A percentile compares a stretch with the other conserved stretches of the same genome.
Evolutionary conservation across 495 filamentous ascomycete species (phyloP).

Genomic region (Trichoderma virens): DNA sequence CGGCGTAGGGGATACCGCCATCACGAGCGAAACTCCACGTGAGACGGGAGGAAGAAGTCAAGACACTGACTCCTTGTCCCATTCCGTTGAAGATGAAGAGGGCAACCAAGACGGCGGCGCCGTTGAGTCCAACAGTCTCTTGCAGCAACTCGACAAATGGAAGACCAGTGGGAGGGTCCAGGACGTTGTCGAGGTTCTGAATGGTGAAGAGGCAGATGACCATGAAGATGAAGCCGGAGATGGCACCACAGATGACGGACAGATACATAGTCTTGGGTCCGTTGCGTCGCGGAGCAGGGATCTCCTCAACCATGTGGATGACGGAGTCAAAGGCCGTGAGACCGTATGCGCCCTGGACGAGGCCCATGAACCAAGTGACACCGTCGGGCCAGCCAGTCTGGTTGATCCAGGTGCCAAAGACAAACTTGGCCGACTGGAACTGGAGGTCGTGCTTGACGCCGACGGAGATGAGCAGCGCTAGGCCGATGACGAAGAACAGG

Average conservation of each 20-base stretch:
- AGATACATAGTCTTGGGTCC: constrained; percentile 29
- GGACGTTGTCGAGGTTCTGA: constrained; percentile 21
- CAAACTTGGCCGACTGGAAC: constrained; percentile 31
- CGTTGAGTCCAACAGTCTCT: constrained; percentile 14
- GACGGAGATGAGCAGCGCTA: constrained; percentile 38
- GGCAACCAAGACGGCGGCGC: constrained; percentile 25
- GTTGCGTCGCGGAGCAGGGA: constrained; percentile 23
- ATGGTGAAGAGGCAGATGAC: constrained; percentile 29
- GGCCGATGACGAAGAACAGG: constrained; percentile 36
- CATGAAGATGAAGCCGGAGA: constrained; percentile 27
- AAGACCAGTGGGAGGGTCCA: constrained; percentile 29
- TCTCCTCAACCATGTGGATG: constrained; percentile 26
- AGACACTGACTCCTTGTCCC: constrained; percentile 10
- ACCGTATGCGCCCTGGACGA: constrained; percentile 29
- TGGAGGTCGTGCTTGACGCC: constrained; percentile 28
- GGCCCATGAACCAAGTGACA: constrained; percentile 29
- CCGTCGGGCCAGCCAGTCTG: constrained; percentile 20
- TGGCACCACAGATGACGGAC: constrained; percentile 30
- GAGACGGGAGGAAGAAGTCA: constrained; percentile 22
- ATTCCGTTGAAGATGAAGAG: constrained; percentile 43
- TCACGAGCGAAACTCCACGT: constrained; percentile 36
- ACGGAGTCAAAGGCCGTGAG: constrained; percentile 18
- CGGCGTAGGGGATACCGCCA: constrained; percentile 23
- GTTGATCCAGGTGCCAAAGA: constrained; percentile 14
- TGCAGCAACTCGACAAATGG: constrained; percentile 36